Base-by-base conservation (phyloP, 2,329 filamentous ascomycete species). In the Graphilbum ipis-grandicollis region DNA sequence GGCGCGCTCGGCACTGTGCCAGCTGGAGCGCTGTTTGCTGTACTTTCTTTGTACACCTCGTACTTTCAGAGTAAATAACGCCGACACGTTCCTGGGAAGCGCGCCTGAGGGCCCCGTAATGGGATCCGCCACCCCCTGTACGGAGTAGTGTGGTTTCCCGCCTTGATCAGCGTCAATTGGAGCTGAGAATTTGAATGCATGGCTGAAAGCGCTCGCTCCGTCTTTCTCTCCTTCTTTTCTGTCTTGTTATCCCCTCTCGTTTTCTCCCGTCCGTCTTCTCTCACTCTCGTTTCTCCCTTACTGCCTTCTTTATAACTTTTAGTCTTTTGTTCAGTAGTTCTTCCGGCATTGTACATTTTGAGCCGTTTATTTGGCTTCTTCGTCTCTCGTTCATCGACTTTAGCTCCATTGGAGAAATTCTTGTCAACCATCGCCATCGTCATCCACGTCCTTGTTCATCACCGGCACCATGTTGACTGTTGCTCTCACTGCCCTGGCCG, bases 391-490 rank as follows among this genome's bases (percentile, higher is more conserved):
- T 32, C 14, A 10, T 19, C 18, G 12, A 5, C 17, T 36, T 35
- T 12, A n/a, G n/a, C n/a, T n/a, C n/a, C n/a, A n/a, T n/a, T n/a
- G n/a, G n/a, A n/a, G n/a, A n/a, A n/a, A n/a, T n/a, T n/a, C n/a
- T n/a, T n/a, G n/a, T n/a, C n/a, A n/a, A n/a, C n/a, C n/a, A n/a
- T n/a, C n/a, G n/a, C n/a, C n/a, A n/a, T n/a, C n/a, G n/a, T n/a
- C n/a, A n/a, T n/a, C n/a, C n/a, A n/a, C n/a, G n/a, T n/a, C n/a
- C n/a, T n/a, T n/a, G n/a, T n/a, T n/a, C n/a, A n/a, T n/a, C n/a
- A n/a, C n/a, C n/a, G n/a, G n/a, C 26, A 63, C 37, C 41, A 71
- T 72, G 68, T 67, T 63, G 54, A 56, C 59, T 22, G 53, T 57
- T 42, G 46, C 57, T 46, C 43, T 71, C 41, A 51, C 64, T 36